Percentiles rank a stretch among this genome's conserved stretches.
phyloP scores from a whole-genome alignment of 2,329 filamentous ascomycete species.

The Fusarium palustre region DNA sequence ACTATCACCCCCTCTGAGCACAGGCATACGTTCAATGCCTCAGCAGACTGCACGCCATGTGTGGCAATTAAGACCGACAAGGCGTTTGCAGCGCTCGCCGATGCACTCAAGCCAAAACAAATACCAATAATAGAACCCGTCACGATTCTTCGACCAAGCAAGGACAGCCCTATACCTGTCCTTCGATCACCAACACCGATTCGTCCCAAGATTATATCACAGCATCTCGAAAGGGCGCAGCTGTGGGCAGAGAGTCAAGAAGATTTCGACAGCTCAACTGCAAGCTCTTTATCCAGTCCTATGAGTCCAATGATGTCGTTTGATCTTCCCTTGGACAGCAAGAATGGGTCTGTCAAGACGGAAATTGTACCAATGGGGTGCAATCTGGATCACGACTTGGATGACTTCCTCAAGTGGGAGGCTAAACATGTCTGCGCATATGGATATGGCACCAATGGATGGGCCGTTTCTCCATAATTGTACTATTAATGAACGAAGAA shows the following conservation, averaged over 20 bases:
- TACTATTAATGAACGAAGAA: neutral
- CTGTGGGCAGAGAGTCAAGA: constrained; percentile 12
- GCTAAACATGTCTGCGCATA: constrained; percentile 22
- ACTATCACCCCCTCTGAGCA: neutral
- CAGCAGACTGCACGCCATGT: constrained; percentile 2
- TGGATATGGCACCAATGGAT: constrained; percentile 19
- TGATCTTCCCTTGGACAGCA: fast-evolving
- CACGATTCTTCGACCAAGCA: neutral
- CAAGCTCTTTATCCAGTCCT: constrained; percentile 7
- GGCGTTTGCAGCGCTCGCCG: constrained; percentile 16
- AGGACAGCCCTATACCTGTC: neutral
- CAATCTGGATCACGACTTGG: constrained; percentile 23
- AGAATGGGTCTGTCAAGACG: neutral
- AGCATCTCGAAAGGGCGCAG: constrained; percentile 16
- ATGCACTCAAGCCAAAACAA: neutral
- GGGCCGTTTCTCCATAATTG: neutral
- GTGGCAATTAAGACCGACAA: constrained; percentile 8
- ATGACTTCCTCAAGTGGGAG: constrained; percentile 24
- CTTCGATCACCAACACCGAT: constrained; percentile 20
- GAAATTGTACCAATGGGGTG: constrained; percentile 11
- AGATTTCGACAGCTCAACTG: neutral
- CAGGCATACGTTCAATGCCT: neutral
- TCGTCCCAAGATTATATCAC: constrained; percentile 9
- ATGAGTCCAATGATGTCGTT: constrained; percentile 9
- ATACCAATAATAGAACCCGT: neutral